A percentile compares a stretch with the other conserved stretches of the same genome.
These are phyloP conservation scores for Amaranthus cruentus DNA, from an alignment of 148 eudicot genomes.

Conservation along the genomic window DNA sequence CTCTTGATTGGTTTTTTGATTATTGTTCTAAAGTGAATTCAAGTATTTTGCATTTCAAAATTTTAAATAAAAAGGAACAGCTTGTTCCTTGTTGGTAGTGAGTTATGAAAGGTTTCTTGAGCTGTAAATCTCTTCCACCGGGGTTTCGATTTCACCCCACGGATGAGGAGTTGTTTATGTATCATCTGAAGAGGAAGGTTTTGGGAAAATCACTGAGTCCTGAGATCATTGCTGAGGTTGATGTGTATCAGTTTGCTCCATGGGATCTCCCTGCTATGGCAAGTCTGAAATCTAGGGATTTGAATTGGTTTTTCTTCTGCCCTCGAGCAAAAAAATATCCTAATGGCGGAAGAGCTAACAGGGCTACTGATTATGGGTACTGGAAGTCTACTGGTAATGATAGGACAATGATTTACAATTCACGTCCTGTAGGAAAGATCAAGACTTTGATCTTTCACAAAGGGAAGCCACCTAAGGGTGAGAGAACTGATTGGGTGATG, in stretches of 20 bases:
- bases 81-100: conserved; percentile 7
- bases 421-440: conserved; percentile 49
- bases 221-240: conserved; percentile 50
- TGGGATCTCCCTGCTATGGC: conserved; percentile 66
- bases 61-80: neutral
- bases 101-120: conserved; percentile 21
- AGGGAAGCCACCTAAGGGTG: conserved; percentile 58
- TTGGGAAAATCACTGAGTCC: conserved; percentile 39
- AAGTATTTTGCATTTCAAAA: no score
- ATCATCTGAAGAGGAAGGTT: conserved; percentile 67
- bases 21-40: no score
- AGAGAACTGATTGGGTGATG: conserved; percentile 86
- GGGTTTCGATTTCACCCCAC: conserved; percentile 85
- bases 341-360: conserved; percentile 44
- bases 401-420: conserved; percentile 32
- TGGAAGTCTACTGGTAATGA: conserved; percentile 91
- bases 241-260: conserved; percentile 50
- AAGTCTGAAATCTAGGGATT: conserved; percentile 41
- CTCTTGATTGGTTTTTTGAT: no score
- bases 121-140: conserved; percentile 33
- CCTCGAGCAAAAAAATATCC: conserved; percentile 55
- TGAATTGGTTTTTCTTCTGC: conserved; percentile 77
- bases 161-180: conserved; percentile 61
- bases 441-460: conserved; percentile 70
- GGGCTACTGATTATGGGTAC: conserved; percentile 56